Conservation (phyloP, 2,329 filamentous ascomycete species). For the Passalora sequoiae region DNA sequence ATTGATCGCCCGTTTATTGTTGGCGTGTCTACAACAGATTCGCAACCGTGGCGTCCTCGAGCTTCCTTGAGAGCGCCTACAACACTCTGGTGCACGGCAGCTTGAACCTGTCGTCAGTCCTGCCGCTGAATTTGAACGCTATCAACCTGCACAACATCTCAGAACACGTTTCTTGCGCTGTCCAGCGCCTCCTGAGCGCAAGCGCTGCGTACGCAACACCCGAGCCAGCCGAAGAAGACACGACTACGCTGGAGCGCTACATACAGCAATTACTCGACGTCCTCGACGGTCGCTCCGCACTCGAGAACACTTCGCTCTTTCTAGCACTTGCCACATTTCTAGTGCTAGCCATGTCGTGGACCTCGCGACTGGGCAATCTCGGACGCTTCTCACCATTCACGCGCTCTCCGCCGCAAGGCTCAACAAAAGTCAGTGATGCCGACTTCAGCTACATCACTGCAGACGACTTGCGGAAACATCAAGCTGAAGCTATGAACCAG, state of each 20-base stretch:
- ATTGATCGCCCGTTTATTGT: no score
- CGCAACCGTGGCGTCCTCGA: slow-evolving; percentile 29
- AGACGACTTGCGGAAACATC: slow-evolving; percentile 54
- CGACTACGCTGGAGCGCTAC: slow-evolving; percentile 13
- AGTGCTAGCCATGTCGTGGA: slow-evolving; percentile 43
- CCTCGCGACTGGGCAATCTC: slow-evolving; percentile 42
- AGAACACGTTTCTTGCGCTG: slow-evolving; percentile 12
- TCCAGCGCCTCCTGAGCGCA: slow-evolving; percentile 14
- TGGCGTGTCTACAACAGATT: no score
- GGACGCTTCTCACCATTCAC: slow-evolving; percentile 49
- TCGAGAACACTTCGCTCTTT: slow-evolving; percentile 32
- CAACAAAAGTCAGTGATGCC: slow-evolving; percentile 62
- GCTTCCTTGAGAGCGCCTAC: slow-evolving; percentile 19
- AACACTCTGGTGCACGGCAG: slow-evolving; percentile 15
- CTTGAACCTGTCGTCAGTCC: slow-evolving; percentile 14
- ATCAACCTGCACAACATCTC: slow-evolving; percentile 17
- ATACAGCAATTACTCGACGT: slow-evolving; percentile 19
- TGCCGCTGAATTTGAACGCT: slow-evolving; percentile 8
- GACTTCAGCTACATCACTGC: slow-evolving; percentile 82
- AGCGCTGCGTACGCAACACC: slow-evolving; percentile 3
- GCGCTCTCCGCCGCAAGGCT: slow-evolving; percentile 36
- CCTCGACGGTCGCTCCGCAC: slow-evolving; percentile 22
- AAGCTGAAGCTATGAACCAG: slow-evolving; percentile 28
- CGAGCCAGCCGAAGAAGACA: slow-evolving; percentile 6
- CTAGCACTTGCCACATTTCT: slow-evolving; percentile 35